These are phyloP conservation scores for Schwanniomyces polymorphus DNA, from an alignment of 805 yeast species.

Conservation along the genomic window DNA sequence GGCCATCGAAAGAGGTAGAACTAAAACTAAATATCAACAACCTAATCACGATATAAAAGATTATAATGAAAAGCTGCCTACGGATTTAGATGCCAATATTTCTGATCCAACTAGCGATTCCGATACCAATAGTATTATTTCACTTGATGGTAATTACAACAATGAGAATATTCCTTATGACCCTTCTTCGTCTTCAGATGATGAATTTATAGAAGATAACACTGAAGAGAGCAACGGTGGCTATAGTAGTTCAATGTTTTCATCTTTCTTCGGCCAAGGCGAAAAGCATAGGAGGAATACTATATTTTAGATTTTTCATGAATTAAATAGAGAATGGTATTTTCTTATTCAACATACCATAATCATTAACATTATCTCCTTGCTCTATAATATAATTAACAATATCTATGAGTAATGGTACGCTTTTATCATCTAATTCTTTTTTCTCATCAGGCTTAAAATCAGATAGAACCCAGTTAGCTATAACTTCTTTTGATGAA, in stretches of 20 bases:
- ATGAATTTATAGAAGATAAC: background rate
- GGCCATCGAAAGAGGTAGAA: constrained; percentile 55
- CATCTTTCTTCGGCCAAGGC: background rate
- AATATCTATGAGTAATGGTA: constrained; percentile 8
- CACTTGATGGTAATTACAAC: constrained; percentile 6
- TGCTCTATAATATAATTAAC: constrained; percentile 13
- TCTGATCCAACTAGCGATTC: background rate
- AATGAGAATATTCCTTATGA: constrained; percentile 6
- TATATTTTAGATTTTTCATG: constrained; percentile 2
- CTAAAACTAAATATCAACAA: constrained; percentile 16
- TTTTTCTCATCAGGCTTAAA: constrained; percentile 25
- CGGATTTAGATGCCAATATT: background rate
- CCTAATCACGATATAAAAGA: constrained; percentile 2
- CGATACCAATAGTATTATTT: background rate
- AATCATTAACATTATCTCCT: constrained; percentile 16
- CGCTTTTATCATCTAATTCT: constrained; percentile 8
- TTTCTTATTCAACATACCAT: constrained; percentile 13
- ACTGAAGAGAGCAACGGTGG: background rate
- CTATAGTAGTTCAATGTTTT: background rate
- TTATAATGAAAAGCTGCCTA: constrained; percentile 4
- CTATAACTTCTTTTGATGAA: constrained; percentile 34
- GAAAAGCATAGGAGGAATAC: constrained; percentile 6
- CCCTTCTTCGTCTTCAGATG: constrained; percentile 1
- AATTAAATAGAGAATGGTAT: background rate
- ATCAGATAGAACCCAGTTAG: constrained; percentile 40